Evolutionary conservation across 495 filamentous ascomycete genomes (phyloP), one percentile per base, ranked within the genome.

Genomic region (Neurospora pannonica): DNA sequence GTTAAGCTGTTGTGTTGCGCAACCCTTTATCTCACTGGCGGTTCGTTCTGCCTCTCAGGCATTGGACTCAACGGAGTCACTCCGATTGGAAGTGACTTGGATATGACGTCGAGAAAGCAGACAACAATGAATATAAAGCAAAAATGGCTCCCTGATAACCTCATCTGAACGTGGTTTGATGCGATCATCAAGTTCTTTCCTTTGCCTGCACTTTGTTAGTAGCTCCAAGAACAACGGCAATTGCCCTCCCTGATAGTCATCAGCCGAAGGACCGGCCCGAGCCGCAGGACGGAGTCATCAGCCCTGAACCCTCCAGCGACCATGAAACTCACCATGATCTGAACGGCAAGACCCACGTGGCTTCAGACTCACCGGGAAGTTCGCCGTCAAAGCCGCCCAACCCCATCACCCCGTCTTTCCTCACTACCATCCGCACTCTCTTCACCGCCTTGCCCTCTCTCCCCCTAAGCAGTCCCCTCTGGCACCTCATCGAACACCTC

Each of bases 401-500:
- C 8, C 42, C 70, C 24, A 72, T 17, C 38, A 38, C 74, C 48
- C 13, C 48, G 8, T 38, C 54, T 17, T 21, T 1, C 19, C 31
- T 21, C 60, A 19, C 69, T 72, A 11, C 5, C 46, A 15, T 31
- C 70, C 17, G 31, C 48, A 48, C 46, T 34, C 74, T 62, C 48
- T 15, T 46, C 34, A 70, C 72, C 48, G 38, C 38, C 60, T 36
- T 37, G 11, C 39, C 13, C 38, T 71, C 46, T 62, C 67, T 75
- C 46, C 54, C 38, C 34, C 77, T 79, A 13, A 60, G 74, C 70
- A 74, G 74, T 75, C 75, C 39, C 31, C 60, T 75, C 46, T 82
- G 77, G 78, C n/a, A n/a, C 34, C 46, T 81, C 62, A 60, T 81
- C 75, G 79, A 82, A 28, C 70, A 74, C 40, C 67, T 82, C 36